A percentile compares a stretch with the other conserved stretches of the same genome.
Conservation (phyloP, 441 rosid genomes). For the Melastoma candidum region DNA sequence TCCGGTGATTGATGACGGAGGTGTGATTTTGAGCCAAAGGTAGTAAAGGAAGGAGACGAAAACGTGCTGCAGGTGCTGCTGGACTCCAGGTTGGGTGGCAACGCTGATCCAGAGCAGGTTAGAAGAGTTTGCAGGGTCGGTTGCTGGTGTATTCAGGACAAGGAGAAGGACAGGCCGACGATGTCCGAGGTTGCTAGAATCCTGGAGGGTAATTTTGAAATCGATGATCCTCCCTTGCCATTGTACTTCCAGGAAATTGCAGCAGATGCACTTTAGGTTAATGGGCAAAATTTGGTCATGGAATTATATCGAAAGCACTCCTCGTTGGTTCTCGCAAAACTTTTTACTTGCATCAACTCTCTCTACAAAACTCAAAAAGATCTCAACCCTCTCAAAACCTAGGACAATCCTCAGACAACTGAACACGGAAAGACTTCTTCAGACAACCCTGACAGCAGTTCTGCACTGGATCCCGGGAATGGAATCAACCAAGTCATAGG, state of each 20-base stretch:
- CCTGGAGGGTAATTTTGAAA: constrained; percentile 1
- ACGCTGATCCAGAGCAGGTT: not conserved
- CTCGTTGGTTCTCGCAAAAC: no score
- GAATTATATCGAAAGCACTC: no score
- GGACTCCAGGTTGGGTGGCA: constrained; percentile 1
- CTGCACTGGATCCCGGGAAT: constrained; percentile 23
- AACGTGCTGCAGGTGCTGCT: not conserved
- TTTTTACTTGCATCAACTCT: no score
- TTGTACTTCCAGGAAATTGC: not conserved
- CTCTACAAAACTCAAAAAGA: constrained; percentile 1
- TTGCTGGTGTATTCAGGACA: constrained; percentile 13
- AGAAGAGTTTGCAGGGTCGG: constrained; percentile 1
- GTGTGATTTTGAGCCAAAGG: not conserved
- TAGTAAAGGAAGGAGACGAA: not conserved
- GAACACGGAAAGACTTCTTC: constrained; percentile 1
- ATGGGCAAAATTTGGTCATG: no score
- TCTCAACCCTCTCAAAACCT: not conserved
- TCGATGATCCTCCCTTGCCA: constrained; percentile 1
- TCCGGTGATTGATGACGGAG: no score
- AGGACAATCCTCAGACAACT: not conserved
- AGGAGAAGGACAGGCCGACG: constrained; percentile 2
- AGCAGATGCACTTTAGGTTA: not conserved
- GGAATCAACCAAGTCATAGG: constrained; percentile 32
- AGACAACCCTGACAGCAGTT: constrained; percentile 34
- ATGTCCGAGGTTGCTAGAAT: constrained; percentile 1